Conservation (phyloP, 164 flowering plant species). For the Piper longum region DNA sequence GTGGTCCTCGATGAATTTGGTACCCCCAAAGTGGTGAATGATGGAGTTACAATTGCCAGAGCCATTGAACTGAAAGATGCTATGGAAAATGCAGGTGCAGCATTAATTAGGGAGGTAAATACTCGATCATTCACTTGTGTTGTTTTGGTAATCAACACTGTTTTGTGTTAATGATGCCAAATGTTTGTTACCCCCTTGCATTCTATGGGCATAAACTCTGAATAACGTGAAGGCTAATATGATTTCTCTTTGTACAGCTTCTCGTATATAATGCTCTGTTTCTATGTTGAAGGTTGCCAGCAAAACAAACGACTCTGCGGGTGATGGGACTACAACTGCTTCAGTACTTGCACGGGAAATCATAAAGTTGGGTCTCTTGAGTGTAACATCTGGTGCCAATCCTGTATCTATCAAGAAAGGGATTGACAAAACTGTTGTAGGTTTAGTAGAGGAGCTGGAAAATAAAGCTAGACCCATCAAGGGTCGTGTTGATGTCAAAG, state of each 20-base stretch:
- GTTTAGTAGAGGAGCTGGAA: constrained; percentile 65
- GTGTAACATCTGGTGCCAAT: constrained; percentile 96
- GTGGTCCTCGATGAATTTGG: constrained; percentile 94
- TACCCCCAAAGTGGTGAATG: constrained; percentile 90
- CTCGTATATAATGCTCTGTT: background rate
- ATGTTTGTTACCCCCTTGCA: no score
- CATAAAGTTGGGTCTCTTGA: constrained; percentile 72
- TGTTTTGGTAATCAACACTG: background rate
- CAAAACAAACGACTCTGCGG: constrained; percentile 97
- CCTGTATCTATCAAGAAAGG: constrained; percentile 87
- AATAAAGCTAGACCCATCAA: constrained; percentile 78
- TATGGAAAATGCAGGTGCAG: constrained; percentile 99
- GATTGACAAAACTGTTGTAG: constrained; percentile 76
- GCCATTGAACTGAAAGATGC: constrained; percentile 91
- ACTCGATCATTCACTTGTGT: no score
- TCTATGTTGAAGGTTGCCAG: constrained; percentile 67
- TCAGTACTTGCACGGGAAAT: constrained; percentile 90
- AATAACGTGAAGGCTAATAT: background rate
- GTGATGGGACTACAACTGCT: constrained; percentile 99
- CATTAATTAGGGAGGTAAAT: constrained; percentile 81
- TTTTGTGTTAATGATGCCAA: no score
- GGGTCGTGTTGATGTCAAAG: constrained; percentile 87
- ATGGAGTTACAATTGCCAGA: constrained; percentile 95
- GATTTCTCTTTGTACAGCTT: background rate
- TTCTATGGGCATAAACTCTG: no score